Evolutionary conservation across 495 filamentous ascomycete species (phyloP), one percentile per base, ranked within the genome.

Genomic region (Penicillium waksmanii): DNA sequence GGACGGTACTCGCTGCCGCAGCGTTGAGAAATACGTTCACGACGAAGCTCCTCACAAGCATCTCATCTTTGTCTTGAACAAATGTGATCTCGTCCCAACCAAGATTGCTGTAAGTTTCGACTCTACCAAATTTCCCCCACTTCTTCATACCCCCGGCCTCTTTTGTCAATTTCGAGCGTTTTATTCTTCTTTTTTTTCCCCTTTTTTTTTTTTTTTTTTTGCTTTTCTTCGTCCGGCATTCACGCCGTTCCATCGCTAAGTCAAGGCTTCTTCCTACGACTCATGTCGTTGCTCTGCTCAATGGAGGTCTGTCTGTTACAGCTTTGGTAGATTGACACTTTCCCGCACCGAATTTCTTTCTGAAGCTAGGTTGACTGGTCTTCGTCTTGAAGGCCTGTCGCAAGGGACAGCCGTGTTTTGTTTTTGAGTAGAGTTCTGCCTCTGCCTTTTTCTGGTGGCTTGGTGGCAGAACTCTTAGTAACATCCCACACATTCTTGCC

Each of bases 11-110:
- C 84, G 94, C 42, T 97, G 95, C 80, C 81, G 89, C 18, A 91
- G 88, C 68, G 73, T 97, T 42, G 95, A 98, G 67, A 96, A 96
- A 72, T 97, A 97, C 67, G 89, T 98, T 51, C 83, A 84, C 56
- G 87, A 93, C 58, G 95, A 98, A 66, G 95, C 92, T 17, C 91
- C 94, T 2, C 95, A 98, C 68, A 98, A 98, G 74, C 93, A 97
- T 72, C 75, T 97, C 52, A 85, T 96, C 7, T 96, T 96, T 62
- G 87, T 98, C 1, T 66, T 98, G 53, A 98, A 98, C 74, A 98
- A 98, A 80, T 92, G 90, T 64, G 95, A 98, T 74, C 77, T 98
- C 53, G 89, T 98, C n/a, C 96, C 96, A 1, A 94, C 92, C 6
- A 85, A 83, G 61, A 89, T 95, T 67, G 95, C 93, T 69, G 95